Evolutionary conservation across 2,329 filamentous ascomycete species (phyloP).

Genomic region (Paecilomyces dactylethromorphus): DNA sequence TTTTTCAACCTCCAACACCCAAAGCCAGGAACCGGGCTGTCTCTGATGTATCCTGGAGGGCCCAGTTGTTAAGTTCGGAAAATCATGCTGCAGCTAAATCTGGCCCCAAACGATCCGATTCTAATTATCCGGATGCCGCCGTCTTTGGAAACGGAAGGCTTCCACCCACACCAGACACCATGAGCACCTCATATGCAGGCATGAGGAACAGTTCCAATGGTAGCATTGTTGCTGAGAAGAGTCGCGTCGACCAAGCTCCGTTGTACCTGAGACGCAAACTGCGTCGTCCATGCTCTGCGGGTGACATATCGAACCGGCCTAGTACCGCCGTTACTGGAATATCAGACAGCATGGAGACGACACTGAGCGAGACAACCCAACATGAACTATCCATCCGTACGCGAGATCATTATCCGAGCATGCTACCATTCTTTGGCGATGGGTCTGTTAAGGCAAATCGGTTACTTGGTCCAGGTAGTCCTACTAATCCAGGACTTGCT

Average conservation of each 20-base stretch:
- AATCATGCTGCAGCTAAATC: constrained; percentile 16
- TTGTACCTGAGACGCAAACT: constrained; percentile 16
- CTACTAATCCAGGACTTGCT: constrained; percentile 15
- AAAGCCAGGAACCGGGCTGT: constrained; percentile 11
- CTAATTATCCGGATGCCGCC: constrained; percentile 18
- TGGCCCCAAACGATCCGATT: constrained; percentile 11
- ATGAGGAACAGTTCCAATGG: constrained; percentile 26
- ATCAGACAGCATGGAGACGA: constrained; percentile 24
- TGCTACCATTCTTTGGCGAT: constrained; percentile 24
- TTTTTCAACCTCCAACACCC: constrained; percentile 10
- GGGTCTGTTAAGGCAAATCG: constrained; percentile 19
- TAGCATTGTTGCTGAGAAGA: constrained; percentile 25
- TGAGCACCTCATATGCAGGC: constrained; percentile 31
- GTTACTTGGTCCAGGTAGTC: constrained; percentile 17
- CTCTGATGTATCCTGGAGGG: constrained; percentile 15
- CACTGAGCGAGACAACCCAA: constrained; percentile 24
- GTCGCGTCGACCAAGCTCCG: constrained; percentile 12
- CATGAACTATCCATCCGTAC: constrained; percentile 13
- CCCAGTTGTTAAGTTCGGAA: constrained; percentile 13
- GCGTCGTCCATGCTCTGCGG: constrained; percentile 26
- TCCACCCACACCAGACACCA: constrained; percentile 38
- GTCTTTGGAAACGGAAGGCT: constrained; percentile 28
- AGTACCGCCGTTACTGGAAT: constrained; percentile 23
- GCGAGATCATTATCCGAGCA: constrained; percentile 18
- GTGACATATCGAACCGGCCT: constrained; percentile 22